Base-by-base conservation (phyloP, 441 rosid species). In the Populus tomentosa region DNA sequence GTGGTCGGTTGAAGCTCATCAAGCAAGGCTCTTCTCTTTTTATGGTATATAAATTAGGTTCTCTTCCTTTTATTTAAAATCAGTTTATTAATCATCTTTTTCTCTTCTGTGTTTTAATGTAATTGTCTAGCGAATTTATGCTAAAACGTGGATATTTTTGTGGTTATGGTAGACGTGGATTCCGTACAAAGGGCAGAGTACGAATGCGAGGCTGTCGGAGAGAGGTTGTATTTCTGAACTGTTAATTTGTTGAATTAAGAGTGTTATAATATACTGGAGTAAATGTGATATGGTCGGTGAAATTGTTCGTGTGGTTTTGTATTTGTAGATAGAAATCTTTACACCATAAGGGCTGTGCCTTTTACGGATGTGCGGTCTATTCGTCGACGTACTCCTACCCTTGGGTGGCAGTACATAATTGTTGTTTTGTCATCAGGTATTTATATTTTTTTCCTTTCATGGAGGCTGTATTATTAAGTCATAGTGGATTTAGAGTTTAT, bases 371-470 rank as follows among this genome's bases (percentile, higher is more conserved):
- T 97, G 74, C 86, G 95, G 81, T 93, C 97, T 35, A 92, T 97
- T 75, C 88, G 92, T 50, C 85, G 98, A 69, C 97, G 94, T 76
- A 90, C 92, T 78, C 99, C 98, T 10, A 83, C 98, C 76, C 75
- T 97, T 23, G 99, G 98, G 74, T 97, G 99, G 98, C 99, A 94
- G 84, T 94, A 91, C 84, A 84, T 94, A 14, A 97, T 97, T 71
- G 86, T 93, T 74, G 97, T 97, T 73, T 78, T 93, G 82, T 89
- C 98, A 70, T 89, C 99, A 84, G 99, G 99, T 97, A 86, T 36
- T 1, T 64, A 14, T 59, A 64, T 62, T 35, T 5, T 20, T 20
- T 70, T 70, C 67, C 56, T 36, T 26, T 73, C 67, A 26, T 67
- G 26, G 23, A 16, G 42, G 46, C 26, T 4, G 13, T 5, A 36